These are phyloP conservation scores for Phytophthora agathidicida DNA, from an alignment of 352 stramenopile species.

Conservation along the genomic window DNA sequence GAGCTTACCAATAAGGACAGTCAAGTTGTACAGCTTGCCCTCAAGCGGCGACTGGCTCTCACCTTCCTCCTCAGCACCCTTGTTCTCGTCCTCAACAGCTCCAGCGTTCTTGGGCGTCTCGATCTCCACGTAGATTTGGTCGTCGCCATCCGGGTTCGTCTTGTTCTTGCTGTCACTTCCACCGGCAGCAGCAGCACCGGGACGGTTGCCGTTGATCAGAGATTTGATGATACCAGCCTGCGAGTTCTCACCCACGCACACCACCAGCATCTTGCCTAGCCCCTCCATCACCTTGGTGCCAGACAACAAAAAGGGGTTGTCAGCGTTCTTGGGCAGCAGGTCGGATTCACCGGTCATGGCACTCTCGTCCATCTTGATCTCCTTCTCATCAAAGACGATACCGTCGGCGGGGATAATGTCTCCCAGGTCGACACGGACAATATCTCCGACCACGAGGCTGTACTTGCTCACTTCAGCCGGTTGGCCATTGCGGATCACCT, in stretches of 20 bases:
- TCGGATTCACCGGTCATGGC: slow-evolving; percentile 92
- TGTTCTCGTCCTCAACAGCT: slow-evolving; percentile 18
- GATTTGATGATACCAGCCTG: slow-evolving; percentile 92
- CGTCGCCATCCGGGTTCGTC: slow-evolving; percentile 23
- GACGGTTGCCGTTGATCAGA: slow-evolving; percentile 80
- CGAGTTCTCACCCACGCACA: slow-evolving; percentile 91
- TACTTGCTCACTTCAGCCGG: slow-evolving; percentile 69
- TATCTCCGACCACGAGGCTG: slow-evolving; percentile 90
- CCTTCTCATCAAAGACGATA: slow-evolving; percentile 84
- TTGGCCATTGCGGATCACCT: slow-evolving; percentile 71
- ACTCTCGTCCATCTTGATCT: slow-evolving; percentile 91
- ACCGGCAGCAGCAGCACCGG: slow-evolving; percentile 47
- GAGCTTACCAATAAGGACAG: slow-evolving; percentile 63
- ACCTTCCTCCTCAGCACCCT: slow-evolving; percentile 30
- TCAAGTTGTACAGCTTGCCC: slow-evolving; percentile 67
- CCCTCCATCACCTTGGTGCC: slow-evolving; percentile 93
- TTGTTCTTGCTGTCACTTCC: slow-evolving; percentile 31
- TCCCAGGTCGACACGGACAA: slow-evolving; percentile 82
- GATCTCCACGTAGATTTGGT: slow-evolving; percentile 54
- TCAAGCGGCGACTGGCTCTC: slow-evolving; percentile 65
- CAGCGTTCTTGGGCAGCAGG: slow-evolving; percentile 72
- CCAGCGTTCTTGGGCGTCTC: slow-evolving; percentile 50
- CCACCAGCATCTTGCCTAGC: slow-evolving; percentile 90
- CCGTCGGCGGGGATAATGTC: slow-evolving; percentile 92
- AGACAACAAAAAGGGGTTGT: slow-evolving; percentile 90